Percentiles rank a stretch among this genome's conserved stretches.
Evolutionary conservation across 2,329 filamentous ascomycete species (phyloP).

Genomic region (Phialophora verrucosa): DNA sequence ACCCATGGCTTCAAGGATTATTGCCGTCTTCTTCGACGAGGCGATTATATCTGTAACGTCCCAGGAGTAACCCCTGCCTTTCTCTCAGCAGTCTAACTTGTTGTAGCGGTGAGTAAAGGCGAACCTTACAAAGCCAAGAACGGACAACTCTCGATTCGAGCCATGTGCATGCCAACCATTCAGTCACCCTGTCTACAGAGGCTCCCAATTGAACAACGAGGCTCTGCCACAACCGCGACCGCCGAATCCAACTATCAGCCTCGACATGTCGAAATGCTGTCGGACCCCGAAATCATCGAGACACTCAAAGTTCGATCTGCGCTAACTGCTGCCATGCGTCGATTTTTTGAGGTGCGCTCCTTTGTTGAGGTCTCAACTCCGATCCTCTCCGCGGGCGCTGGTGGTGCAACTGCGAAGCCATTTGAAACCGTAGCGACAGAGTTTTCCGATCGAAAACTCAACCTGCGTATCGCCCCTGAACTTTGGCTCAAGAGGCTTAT

Average conservation of each 20-base stretch:
- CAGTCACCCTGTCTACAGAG: slow-evolving; percentile 80
- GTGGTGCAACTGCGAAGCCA: slow-evolving; percentile 85
- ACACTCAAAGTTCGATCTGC: slow-evolving; percentile 74
- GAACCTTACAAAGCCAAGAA: slow-evolving; percentile 68
- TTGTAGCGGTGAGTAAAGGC: slow-evolving; percentile 69
- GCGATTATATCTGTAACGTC: slow-evolving; percentile 80
- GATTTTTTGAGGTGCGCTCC: slow-evolving; percentile 70
- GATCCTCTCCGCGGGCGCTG: slow-evolving; percentile 78
- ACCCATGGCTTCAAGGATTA: slow-evolving; percentile 50
- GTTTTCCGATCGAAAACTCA: slow-evolving; percentile 72
- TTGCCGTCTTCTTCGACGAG: slow-evolving; percentile 69
- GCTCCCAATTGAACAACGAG: slow-evolving; percentile 63
- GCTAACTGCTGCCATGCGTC: slow-evolving; percentile 74
- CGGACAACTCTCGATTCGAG: slow-evolving; percentile 78
- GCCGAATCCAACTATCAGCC: slow-evolving; percentile 55
- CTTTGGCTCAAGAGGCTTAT: slow-evolving; percentile 93
- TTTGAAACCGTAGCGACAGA: slow-evolving; percentile 82
- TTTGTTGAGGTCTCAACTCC: slow-evolving; percentile 93
- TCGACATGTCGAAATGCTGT: slow-evolving; percentile 85
- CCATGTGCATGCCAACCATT: slow-evolving; percentile 70
- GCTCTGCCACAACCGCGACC: slow-evolving; percentile 49
- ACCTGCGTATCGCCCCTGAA: slow-evolving; percentile 89
- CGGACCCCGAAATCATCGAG: slow-evolving; percentile 71
- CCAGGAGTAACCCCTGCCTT: slow-evolving; percentile 26
- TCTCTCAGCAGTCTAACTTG: slow-evolving; percentile 26